phyloP scores from a whole-genome alignment of 2,329 filamentous ascomycete genomes.

The Calonectria honghensis region DNA sequence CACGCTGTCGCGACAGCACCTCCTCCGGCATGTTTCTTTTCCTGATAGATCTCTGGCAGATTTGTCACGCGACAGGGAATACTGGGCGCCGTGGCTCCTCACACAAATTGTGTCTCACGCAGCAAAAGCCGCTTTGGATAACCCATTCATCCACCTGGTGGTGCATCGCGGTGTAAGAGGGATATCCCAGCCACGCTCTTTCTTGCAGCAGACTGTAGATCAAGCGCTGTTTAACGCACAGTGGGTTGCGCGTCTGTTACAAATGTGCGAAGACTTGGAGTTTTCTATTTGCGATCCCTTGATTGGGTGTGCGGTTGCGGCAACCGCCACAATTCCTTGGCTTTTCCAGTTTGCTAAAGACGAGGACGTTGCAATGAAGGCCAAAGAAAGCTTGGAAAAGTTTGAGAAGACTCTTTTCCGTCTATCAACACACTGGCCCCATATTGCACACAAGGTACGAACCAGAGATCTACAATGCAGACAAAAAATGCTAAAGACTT shows the following conservation, averaged over 20 bases:
- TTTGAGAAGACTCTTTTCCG: constrained; percentile 41
- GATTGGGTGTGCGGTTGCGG: constrained; percentile 48
- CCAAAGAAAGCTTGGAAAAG: constrained; percentile 43
- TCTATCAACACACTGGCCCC: constrained; percentile 45
- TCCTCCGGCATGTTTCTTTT: constrained; percentile 49
- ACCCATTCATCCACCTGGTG: constrained; percentile 52
- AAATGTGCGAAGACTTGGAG: constrained; percentile 48
- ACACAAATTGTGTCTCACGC: constrained; percentile 53
- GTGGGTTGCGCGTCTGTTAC: constrained; percentile 50
- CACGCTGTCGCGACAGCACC: constrained; percentile 41
- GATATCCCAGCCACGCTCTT: constrained; percentile 47
- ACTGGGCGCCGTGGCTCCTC: constrained; percentile 48
- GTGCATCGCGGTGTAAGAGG: constrained; percentile 44
- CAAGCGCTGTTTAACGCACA: constrained; percentile 50
- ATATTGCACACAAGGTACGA: constrained; percentile 49
- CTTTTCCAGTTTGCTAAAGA: constrained; percentile 53
- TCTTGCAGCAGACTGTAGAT: constrained; percentile 51
- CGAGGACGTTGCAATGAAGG: constrained; percentile 45
- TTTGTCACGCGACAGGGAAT: constrained; percentile 43
- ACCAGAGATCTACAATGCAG: too few species aligned
- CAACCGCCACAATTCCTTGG: constrained; percentile 50
- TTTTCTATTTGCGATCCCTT: constrained; percentile 50
- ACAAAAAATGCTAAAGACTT: not conserved
- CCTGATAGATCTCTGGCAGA: constrained; percentile 43
- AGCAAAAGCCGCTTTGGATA: constrained; percentile 46